Conservation (phyloP, 108 stramenopile species). For the Skeletonema menzelii region DNA sequence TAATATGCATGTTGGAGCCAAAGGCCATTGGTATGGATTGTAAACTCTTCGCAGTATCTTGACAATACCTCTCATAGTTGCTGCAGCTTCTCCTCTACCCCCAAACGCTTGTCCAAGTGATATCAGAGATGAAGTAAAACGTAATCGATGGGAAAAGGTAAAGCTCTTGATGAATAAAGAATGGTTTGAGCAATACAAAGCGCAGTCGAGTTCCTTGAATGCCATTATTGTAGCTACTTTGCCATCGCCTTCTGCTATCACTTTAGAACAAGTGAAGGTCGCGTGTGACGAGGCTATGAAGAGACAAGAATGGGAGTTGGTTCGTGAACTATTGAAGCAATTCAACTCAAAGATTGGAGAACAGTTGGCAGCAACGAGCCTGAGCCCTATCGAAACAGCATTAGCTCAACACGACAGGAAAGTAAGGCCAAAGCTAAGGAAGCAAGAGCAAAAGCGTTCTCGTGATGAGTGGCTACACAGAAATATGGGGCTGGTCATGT, state of each 20-base stretch:
- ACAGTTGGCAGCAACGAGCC: neutral
- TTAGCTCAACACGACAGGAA: neutral
- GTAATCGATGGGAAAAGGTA: constrained; percentile 37
- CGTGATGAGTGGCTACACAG: constrained; percentile 21
- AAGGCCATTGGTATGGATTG: constrained; percentile 16
- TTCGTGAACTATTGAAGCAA: constrained; percentile 12
- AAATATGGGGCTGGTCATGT: constrained; percentile 7
- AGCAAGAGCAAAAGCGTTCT: constrained; percentile 2
- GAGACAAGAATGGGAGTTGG: constrained; percentile 30
- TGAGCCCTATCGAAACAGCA: neutral
- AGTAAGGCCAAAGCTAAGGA: neutral
- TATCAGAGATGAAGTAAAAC: neutral
- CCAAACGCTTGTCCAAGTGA: neutral
- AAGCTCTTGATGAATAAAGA: constrained; percentile 7
- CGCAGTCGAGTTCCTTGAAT: neutral
- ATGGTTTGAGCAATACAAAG: neutral
- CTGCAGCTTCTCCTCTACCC: constrained; percentile 25
- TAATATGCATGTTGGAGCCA: constrained; percentile 15
- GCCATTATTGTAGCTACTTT: neutral
- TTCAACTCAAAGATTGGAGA: neutral
- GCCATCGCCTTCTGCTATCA: constrained; percentile 3
- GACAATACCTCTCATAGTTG: constrained; percentile 21
- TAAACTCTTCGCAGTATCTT: constrained; percentile 9
- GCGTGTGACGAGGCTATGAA: constrained; percentile 27
- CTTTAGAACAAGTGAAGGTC: constrained; percentile 11